Conservation (phyloP, 2,329 filamentous ascomycete species). For the Sporothrix curviconia region DNA sequence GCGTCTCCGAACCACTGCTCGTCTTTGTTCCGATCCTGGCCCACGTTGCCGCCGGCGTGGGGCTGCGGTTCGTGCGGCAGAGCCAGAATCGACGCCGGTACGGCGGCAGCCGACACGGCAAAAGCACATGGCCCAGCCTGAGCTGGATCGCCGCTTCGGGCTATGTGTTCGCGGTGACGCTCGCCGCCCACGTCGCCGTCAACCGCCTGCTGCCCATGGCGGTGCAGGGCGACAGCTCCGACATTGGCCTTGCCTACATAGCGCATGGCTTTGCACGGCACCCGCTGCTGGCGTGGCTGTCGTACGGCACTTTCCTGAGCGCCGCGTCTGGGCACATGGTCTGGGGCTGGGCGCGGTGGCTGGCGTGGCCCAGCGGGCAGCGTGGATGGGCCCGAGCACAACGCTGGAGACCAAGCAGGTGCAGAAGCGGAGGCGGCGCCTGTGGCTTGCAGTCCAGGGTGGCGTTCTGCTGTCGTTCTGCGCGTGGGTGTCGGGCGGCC, state of each 20-base stretch:
- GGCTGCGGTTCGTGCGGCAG: slow-evolving; percentile 67
- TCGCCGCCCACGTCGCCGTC: slow-evolving; percentile 65
- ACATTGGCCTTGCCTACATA: slow-evolving; percentile 76
- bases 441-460: slow-evolving; percentile 67
- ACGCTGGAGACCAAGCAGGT: slow-evolving; percentile 44
- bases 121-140: slow-evolving; percentile 62
- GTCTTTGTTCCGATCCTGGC: slow-evolving; percentile 66
- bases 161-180: slow-evolving; percentile 59
- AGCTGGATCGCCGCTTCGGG: slow-evolving; percentile 67
- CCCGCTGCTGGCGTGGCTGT: slow-evolving; percentile 56
- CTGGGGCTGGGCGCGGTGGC: slow-evolving; percentile 81
- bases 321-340: slow-evolving; percentile 70
- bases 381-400: slow-evolving; percentile 33
- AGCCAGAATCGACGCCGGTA: slow-evolving; percentile 67
- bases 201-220: slow-evolving; percentile 70
- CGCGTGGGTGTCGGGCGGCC: slow-evolving; percentile 74
- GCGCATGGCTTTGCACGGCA: slow-evolving; percentile 76
- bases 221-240: slow-evolving; percentile 77
- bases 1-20: slow-evolving; percentile 70
- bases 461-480: slow-evolving; percentile 50
- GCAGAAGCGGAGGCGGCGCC: slow-evolving; percentile 44
- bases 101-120: slow-evolving; percentile 58
- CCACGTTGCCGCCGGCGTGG: slow-evolving; percentile 72
- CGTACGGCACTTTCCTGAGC: slow-evolving; percentile 62
- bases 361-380: slow-evolving; percentile 57